Conservation (phyloP, 2,329 filamentous ascomycete genomes). For the Phaeosphaeriaceae sp. region DNA sequence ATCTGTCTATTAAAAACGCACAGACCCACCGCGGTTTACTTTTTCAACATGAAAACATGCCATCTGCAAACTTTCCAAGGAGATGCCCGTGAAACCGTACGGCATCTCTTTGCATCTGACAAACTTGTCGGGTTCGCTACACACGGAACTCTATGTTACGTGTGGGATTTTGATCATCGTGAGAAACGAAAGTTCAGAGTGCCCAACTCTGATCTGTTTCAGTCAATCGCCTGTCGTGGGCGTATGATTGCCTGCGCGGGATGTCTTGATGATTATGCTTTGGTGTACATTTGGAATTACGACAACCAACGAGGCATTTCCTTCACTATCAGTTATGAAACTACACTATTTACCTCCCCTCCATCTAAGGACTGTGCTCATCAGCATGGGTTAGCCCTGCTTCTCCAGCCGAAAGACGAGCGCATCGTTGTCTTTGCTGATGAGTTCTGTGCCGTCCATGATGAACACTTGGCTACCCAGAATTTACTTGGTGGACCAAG, state of each 20-base stretch:
- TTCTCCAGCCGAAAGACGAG: conserved; percentile 18
- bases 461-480: not conserved
- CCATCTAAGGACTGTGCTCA: not conserved
- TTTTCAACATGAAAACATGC: conserved; percentile 34
- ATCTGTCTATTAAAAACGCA: not conserved
- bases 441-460: not conserved
- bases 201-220: conserved; percentile 4
- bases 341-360: not conserved
- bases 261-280: not conserved
- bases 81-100: conserved; percentile 31
- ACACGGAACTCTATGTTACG: conserved; percentile 22
- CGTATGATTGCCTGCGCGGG: conserved; percentile 32
- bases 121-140: conserved; percentile 32
- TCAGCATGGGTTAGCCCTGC: conserved; percentile 1
- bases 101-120: conserved; percentile 22
- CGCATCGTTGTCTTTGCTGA: conserved; percentile 16
- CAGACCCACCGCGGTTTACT: conserved; percentile 11
- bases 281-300: conserved; percentile 39
- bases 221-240: conserved; percentile 21
- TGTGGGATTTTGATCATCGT: conserved; percentile 20
- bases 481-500: not conserved
- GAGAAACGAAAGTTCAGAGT: conserved; percentile 29
- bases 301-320: conserved; percentile 29
- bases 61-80: conserved; percentile 11
- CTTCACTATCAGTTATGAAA: conserved; percentile 20